These are phyloP conservation scores for Puccinellia tenuiflora DNA, from an alignment of 176 grass and related monocot species.

Conservation along the genomic window DNA sequence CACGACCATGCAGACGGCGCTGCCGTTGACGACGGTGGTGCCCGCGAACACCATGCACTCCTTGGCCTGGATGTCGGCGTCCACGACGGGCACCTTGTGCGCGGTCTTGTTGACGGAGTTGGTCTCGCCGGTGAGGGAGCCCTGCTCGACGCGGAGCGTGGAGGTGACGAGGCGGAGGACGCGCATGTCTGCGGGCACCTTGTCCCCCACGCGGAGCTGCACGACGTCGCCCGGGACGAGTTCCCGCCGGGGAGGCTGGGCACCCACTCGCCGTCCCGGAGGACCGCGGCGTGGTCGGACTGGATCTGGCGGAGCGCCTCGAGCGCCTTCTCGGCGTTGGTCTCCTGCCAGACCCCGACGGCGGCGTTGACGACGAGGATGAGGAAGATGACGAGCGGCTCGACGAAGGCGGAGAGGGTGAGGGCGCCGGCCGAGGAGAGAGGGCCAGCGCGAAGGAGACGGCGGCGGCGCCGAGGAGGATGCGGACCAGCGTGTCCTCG, in stretches of 20 bases:
- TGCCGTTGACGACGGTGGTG: conserved; percentile 85
- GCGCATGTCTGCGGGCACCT: conserved; percentile 89
- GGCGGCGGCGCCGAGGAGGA: conserved; percentile 76
- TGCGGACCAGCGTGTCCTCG: conserved; percentile 84
- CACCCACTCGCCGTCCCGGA: conserved; percentile 47
- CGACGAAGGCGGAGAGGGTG: conserved; percentile 73
- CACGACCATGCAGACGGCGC: conserved; percentile 72
- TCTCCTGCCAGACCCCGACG: conserved; percentile 92
- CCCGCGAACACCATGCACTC: conserved; percentile 90
- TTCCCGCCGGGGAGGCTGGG: conserved; percentile 40
- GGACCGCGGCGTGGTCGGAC: conserved; percentile 67
- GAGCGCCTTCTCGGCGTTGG: conserved; percentile 83
- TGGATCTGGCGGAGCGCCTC: conserved; percentile 85
- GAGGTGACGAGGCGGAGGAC: conserved; percentile 62
- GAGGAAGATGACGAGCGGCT: conserved; percentile 93
- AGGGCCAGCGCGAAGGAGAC: conserved; percentile 88
- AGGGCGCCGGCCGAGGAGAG: conserved; percentile 26
- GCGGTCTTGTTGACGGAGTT: conserved; percentile 80
- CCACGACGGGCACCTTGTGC: conserved; percentile 35
- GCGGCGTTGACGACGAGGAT: conserved; percentile 89
- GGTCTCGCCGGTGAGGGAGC: conserved; percentile 86
- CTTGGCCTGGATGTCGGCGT: conserved; percentile 90
- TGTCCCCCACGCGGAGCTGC: conserved; percentile 70
- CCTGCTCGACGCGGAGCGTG: conserved; percentile 80
- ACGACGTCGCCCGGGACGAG: conserved; percentile 86